Base-by-base conservation (phyloP, 2,329 filamentous ascomycete genomes). In the Nemania bipapillata region DNA sequence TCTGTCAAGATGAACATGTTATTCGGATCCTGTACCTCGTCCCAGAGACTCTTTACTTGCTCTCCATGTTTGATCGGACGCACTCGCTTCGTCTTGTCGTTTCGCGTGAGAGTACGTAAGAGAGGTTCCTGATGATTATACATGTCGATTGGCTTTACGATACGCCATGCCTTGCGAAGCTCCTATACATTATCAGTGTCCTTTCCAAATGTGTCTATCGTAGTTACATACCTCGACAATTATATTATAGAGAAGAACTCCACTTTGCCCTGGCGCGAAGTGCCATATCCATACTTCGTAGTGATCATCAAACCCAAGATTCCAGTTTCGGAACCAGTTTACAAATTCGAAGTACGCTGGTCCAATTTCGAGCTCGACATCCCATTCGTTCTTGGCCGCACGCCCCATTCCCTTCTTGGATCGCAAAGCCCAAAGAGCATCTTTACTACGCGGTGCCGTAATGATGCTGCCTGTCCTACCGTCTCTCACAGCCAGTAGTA, bases 261-360 rank as follows among this genome's bases (percentile, higher is more conserved):
- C 37, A 6, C 64, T 56, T 24, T 67, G 37, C 8, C 71, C 75
- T 20, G 76, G 75, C 15, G 66, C 71, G 42, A 77, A 76, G 49
- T 77, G 73, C 76, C 76, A 78, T 32, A 78, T 66, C 73, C 76
- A 78, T 37, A 78, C 68, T 20, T 78, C 76, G 32, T 77, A 77
- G 57, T 73, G 76, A 20, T 73, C 71, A n/a, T 77, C 75, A 42
- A 77, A 77, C 11, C 70, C 71, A 8, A 78, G 67, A 35, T 70
- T 67, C 72, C 74, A 78, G 35, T 72, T 70, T 35, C 76, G 70
- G 22, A 71, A 35, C 15, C 45, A 8, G 7, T 75, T 72, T n/a
- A 74, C 72, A 37, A 68, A 62, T 1, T 68, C 52, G 37, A 78
- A 77, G 49, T 77, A 75, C 1, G 61, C 64, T n/a, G 58, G 69